Percentiles rank a stretch among this genome's conserved stretches.
Evolutionary conservation across 768 basidiomycete species (phyloP).

Genomic region (Zangia roseola): DNA sequence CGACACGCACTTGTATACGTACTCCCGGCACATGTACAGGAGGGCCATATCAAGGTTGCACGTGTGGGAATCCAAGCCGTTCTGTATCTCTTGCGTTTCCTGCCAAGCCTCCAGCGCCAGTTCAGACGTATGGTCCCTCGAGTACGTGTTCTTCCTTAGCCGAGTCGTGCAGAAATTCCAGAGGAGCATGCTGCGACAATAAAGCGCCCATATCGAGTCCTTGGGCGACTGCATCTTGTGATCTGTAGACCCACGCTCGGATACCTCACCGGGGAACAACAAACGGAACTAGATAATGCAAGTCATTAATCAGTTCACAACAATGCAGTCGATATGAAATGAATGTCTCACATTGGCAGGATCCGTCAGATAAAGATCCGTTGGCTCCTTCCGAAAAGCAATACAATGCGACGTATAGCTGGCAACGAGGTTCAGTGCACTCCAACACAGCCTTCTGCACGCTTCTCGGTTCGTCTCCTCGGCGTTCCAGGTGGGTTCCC

Average conservation of each 20-base stretch:
- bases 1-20: conserved; percentile 65
- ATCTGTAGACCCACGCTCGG: conserved; percentile 46
- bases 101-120: conserved; percentile 60
- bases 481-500: conserved; percentile 58
- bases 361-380: conserved; percentile 59
- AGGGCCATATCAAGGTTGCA: conserved; percentile 72
- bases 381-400: conserved; percentile 57
- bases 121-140: conserved; percentile 54
- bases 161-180: conserved; percentile 68
- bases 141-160: conserved; percentile 41
- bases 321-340: conserved; percentile 8
- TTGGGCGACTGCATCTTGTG: conserved; percentile 56
- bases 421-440: conserved; percentile 65
- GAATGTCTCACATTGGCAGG: conserved; percentile 57
- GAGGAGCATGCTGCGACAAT: conserved; percentile 78
- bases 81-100: conserved; percentile 68
- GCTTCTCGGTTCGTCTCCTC: conserved; percentile 64
- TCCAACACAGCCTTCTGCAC: conserved; percentile 76
- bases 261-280: conserved; percentile 76
- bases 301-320: conserved; percentile 11
- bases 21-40: conserved; percentile 66
- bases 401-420: conserved; percentile 68
- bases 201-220: conserved; percentile 79
- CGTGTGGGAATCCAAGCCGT: conserved; percentile 60
- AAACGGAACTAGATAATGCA: conserved; percentile 30